phyloP scores from a whole-genome alignment of 805 yeast species.

The Isabelozyma pseudorhagii region DNA sequence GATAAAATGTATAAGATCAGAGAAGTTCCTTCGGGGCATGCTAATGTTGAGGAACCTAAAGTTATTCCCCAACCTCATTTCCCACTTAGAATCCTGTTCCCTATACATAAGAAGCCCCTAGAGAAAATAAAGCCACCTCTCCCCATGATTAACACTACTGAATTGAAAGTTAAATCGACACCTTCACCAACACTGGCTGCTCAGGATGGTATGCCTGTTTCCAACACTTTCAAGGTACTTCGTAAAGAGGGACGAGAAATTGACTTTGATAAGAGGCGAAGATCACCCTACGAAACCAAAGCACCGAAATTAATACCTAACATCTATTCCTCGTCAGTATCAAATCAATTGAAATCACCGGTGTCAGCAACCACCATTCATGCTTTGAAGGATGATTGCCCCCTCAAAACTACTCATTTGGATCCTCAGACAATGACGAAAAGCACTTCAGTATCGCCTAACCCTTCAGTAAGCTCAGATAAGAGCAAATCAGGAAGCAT shows the following conservation, averaged over 20 bases:
- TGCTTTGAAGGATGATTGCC: slow-evolving; percentile 20
- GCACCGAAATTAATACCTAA: slow-evolving; percentile 39
- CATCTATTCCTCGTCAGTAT: slow-evolving; percentile 31
- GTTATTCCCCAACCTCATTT: slow-evolving; percentile 5
- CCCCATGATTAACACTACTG: slow-evolving; percentile 13
- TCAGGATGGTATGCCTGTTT: neutral
- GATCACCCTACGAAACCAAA: slow-evolving; percentile 61
- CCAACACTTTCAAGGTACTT: slow-evolving; percentile 60
- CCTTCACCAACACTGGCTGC: neutral
- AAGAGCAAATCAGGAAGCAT: slow-evolving; percentile 24
- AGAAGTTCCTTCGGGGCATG: slow-evolving; percentile 6
- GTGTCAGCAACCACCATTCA: slow-evolving; percentile 33
- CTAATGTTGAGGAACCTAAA: slow-evolving; percentile 5
- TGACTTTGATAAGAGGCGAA: slow-evolving; percentile 76
- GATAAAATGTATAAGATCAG: slow-evolving; percentile 11
- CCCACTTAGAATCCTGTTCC: slow-evolving; percentile 12
- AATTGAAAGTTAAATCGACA: slow-evolving; percentile 1
- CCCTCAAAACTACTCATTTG: neutral
- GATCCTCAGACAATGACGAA: neutral
- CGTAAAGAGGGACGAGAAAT: slow-evolving; percentile 67
- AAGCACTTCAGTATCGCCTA: neutral
- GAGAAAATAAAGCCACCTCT: slow-evolving; percentile 8
- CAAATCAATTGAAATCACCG: slow-evolving; percentile 27
- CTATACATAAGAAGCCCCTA: slow-evolving; percentile 1
- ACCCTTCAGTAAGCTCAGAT: neutral